Percentiles rank a stretch among this genome's conserved stretches.
Conservation (phyloP, 1,139 yeast genomes). For the Kodamaea derodonti region DNA sequence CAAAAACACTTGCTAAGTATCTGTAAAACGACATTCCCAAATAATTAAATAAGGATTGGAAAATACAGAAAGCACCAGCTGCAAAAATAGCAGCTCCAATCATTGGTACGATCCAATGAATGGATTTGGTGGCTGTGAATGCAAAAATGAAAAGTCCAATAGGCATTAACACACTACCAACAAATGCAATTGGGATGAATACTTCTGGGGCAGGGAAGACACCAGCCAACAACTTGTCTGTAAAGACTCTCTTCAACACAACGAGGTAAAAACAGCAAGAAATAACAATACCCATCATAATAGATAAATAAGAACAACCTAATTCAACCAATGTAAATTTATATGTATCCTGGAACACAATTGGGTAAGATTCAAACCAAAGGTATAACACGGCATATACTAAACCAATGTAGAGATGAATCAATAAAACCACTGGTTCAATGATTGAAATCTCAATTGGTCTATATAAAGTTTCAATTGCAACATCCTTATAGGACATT, state of each 20-base stretch:
- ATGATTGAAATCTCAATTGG: constrained; percentile 40
- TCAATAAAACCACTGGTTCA: constrained; percentile 45
- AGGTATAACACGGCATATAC: constrained; percentile 52
- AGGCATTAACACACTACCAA: constrained; percentile 41
- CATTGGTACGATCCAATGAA: constrained; percentile 44
- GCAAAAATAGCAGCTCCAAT: constrained; percentile 40
- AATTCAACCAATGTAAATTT: constrained; percentile 44
- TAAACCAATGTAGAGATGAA: constrained; percentile 49
- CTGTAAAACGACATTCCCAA: constrained; percentile 32
- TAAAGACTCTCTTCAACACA: constrained; percentile 19
- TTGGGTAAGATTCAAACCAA: constrained; percentile 62
- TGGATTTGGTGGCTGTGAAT: constrained; percentile 40
- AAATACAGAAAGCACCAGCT: constrained; percentile 34
- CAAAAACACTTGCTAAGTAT: constrained; percentile 56
- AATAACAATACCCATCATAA: constrained; percentile 39
- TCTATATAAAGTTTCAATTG: constrained; percentile 45
- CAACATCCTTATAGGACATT: constrained; percentile 19
- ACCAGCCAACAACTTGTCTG: constrained; percentile 21
- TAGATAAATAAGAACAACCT: constrained; percentile 44
- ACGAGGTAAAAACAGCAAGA: constrained; percentile 25
- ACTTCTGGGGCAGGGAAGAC: constrained; percentile 33
- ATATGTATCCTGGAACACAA: constrained; percentile 43
- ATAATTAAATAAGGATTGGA: constrained; percentile 37
- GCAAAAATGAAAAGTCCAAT: constrained; percentile 45
- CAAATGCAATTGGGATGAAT: constrained; percentile 40